Percentiles rank a stretch among this genome's conserved stretches.
Evolutionary conservation across 2,329 filamentous ascomycete species (phyloP).

Genomic region (Cytospora piceae): DNA sequence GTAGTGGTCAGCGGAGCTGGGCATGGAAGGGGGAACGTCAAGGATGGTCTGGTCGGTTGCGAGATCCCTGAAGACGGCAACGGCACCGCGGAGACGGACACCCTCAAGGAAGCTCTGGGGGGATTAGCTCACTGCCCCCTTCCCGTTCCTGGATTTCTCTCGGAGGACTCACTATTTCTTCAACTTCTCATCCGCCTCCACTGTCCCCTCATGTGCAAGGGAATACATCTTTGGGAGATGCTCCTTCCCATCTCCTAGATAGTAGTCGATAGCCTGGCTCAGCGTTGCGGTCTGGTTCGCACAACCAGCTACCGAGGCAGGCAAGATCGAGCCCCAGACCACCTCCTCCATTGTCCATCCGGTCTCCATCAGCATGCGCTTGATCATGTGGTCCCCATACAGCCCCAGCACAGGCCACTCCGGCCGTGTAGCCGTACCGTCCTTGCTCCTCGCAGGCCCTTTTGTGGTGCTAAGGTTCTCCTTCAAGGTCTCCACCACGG

Average conservation of each 20-base stretch:
- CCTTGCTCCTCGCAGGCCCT: not conserved
- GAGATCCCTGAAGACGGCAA: conserved; percentile 53
- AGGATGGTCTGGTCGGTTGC: conserved; percentile 38
- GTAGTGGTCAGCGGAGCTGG: conserved; percentile 31
- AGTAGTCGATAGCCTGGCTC: conserved; percentile 63
- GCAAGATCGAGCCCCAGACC: conserved; percentile 60
- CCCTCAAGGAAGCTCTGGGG: conserved; percentile 57
- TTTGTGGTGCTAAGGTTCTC: not conserved
- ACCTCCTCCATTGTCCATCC: conserved; percentile 54
- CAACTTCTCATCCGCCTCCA: conserved; percentile 53
- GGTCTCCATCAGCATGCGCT: conserved; percentile 57
- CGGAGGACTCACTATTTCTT: conserved; percentile 39
- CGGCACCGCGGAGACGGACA: conserved; percentile 56
- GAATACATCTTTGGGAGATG: conserved; percentile 57
- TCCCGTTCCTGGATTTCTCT: not conserved
- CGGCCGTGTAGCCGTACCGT: not conserved
- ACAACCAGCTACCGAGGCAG: conserved; percentile 58
- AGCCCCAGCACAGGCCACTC: conserved; percentile 51
- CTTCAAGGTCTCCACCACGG: conserved; percentile 38
- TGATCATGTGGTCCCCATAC: conserved; percentile 62
- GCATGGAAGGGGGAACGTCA: conserved; percentile 35
- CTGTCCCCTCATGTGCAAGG: conserved; percentile 52
- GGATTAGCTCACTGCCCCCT: conserved; percentile 32
- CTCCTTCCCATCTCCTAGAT: conserved; percentile 52
- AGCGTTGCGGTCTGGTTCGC: conserved; percentile 64